Base-by-base conservation (phyloP, 1,139 yeast genomes). In the Lodderomyces oxycetoniae region DNA sequence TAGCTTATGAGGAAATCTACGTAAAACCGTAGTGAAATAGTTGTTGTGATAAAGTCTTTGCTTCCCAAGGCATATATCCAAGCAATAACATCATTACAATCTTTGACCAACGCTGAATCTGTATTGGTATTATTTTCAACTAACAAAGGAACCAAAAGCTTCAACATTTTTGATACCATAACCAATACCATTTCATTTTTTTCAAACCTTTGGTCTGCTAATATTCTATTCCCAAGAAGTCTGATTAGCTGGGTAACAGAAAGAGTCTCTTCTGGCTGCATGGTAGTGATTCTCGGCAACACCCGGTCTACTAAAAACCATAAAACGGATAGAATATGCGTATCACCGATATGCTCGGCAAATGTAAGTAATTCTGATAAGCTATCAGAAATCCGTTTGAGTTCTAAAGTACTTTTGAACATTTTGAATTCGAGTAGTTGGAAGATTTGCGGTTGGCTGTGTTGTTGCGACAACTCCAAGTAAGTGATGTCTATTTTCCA, bases 21-120 rank as follows among this genome's bases (percentile, higher is more conserved):
- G 30, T 51, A 52, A 19, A 47, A 50, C 7, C 41, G 28, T 8
- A 47, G 37, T 1, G 63, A 42, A 2, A 32, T 20, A 29, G 50
- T 55, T 1, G 62, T 53, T 2, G 49, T 27, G 8, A 66, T 53
- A 8, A 64, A 42, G 3, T 45, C 44, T 35, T 54, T 56, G 4
- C 45, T 45, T 1, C 57, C 63, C 38, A 67, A 62, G 39, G 53
- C 48, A 9, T 55, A 27, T 19, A 63, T 35, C 64, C 68, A 66
- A 3, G 43, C 39, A 14, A 56, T 42, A 34, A 71, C 55, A 39
- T 70, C 76, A 28, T 40, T 42, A 28, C 57, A 53, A 35, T 67
- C 70, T 15, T 55, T 56, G 14, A 43, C 40, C 12, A 62, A 44
- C 6, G 46, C 50, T 2, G 44, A 43, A 35, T 48, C 52, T 4